Evolutionary conservation across 176 grass and related monocot genomes (phyloP), one percentile per base, ranked within the genome.

Genomic region (Paspalum vaginatum): DNA sequence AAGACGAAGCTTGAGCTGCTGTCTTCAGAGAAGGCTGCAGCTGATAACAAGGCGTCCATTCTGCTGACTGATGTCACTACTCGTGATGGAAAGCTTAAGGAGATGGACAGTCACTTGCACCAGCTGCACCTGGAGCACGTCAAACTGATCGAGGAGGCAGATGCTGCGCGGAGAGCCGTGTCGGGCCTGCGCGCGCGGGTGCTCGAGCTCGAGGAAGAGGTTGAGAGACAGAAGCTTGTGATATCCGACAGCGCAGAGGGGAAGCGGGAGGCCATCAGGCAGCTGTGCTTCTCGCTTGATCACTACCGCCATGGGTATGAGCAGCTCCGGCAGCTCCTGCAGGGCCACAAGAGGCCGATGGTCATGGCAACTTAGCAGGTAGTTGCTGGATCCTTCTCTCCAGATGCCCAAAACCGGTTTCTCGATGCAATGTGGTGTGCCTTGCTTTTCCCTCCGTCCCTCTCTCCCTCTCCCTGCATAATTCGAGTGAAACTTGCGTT

Each of bases 251-350:
- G 87, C 9, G 92, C 92, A 2, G 96, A 99, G 72, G 84, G 78
- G 37, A 99, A 99, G 85, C 77, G 96, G 52, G 96, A 95, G 72
- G 92, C 92, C 0, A 98, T 98, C 74, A 93, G 92, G 83, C 96
- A 98, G 74, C 90, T 95, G 49, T 95, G 96, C 90, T 93, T 95
- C 78, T 93, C 96, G 6, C 92, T 95, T 7, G 96, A 99, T 81
- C 93, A 99, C 73, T 95, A 93, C 62, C 86, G 96, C n/a, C 70
- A 93, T 16, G 92, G 90, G 15, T 98, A 98, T 59, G 74, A 76
- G 65, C 83, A 93, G 39, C 92, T 98, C 50, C 46, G 92, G 86
- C 88, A 93, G 68, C 63, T 89, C 49, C 75, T 98, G 10, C 92
- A 88, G 77, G 92, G 76, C 16, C 90, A 95, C 62, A 93, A 74